Evolutionary conservation across 2,329 filamentous ascomycete genomes (phyloP).

Genomic region (Pseudogymnoascus sp.): DNA sequence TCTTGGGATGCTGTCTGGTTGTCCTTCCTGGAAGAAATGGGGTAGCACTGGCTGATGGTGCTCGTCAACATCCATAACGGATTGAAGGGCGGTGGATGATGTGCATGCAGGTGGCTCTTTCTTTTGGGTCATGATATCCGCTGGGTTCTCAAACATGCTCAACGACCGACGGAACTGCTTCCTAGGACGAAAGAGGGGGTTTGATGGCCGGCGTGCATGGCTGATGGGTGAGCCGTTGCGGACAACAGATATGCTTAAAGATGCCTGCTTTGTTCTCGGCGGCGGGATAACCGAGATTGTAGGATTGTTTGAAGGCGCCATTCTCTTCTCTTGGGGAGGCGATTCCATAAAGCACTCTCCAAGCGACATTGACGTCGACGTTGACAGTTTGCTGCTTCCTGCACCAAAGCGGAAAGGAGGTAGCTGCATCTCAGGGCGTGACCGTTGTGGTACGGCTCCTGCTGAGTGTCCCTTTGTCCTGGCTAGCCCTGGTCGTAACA

Average conservation of each 20-base stretch:
- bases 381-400: slow-evolving; percentile 40
- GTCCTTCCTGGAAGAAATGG: slow-evolving; percentile 73
- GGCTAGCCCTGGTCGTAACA: slow-evolving; percentile 67
- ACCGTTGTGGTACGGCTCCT: slow-evolving; percentile 53
- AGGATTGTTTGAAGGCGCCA: slow-evolving; percentile 54
- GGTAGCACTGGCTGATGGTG: slow-evolving; percentile 67
- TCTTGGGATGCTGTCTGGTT: slow-evolving; percentile 78
- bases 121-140: slow-evolving; percentile 78
- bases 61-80: slow-evolving; percentile 79
- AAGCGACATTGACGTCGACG: slow-evolving; percentile 57
- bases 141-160: slow-evolving; percentile 95
- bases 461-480: slow-evolving; percentile 70
- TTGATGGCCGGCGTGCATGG: slow-evolving; percentile 61
- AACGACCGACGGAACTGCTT: slow-evolving; percentile 87
- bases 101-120: slow-evolving; percentile 39
- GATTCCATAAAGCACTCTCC: slow-evolving; percentile 75
- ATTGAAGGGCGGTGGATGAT: slow-evolving; percentile 53
- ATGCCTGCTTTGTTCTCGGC: slow-evolving; percentile 53
- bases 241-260: slow-evolving; percentile 27
- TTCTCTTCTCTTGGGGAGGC: slow-evolving; percentile 62
- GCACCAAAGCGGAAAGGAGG: slow-evolving; percentile 70
- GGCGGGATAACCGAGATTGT: slow-evolving; percentile 48
- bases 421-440: slow-evolving; percentile 56
- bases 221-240: slow-evolving; percentile 70
- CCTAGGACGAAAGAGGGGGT: slow-evolving; percentile 65